These are phyloP conservation scores for Penicillium sp. DNA, from an alignment of 2,329 filamentous ascomycete species.

Conservation along the genomic window DNA sequence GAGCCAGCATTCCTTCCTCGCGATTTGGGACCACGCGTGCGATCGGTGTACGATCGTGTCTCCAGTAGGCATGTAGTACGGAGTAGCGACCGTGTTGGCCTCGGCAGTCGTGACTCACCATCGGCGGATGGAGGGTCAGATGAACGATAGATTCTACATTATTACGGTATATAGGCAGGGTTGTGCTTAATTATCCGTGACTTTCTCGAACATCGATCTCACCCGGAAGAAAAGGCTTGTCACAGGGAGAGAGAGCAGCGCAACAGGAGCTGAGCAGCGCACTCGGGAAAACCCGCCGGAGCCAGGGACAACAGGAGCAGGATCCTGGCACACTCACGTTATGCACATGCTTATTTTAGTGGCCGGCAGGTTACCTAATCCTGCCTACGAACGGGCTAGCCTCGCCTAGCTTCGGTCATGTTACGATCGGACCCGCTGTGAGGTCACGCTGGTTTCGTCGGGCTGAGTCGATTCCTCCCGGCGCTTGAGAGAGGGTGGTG, in stretches of 20 bases:
- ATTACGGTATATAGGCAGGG: neutral
- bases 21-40: too few species aligned
- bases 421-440: neutral
- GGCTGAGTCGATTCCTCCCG: neutral
- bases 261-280: neutral
- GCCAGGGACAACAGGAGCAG: constrained; percentile 1
- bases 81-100: too few species aligned
- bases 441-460: neutral
- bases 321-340: neutral
- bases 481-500: neutral
- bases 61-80: too few species aligned
- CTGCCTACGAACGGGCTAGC: neutral
- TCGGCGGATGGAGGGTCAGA: neutral
- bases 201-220: neutral
- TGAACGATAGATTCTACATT: neutral
- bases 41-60: neutral
- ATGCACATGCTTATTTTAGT: constrained; percentile 1
- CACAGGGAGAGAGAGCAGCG: neutral
- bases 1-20: neutral
- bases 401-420: neutral
- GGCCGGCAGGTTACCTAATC: neutral
- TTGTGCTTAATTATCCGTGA: neutral
- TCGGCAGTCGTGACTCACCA: neutral
- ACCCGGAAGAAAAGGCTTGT: neutral
- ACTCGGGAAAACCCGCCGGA: constrained; percentile 14